Evolutionary conservation across 345 rosid genomes (phyloP), one percentile per base, ranked within the genome.

Genomic region (Arabis alpina): DNA sequence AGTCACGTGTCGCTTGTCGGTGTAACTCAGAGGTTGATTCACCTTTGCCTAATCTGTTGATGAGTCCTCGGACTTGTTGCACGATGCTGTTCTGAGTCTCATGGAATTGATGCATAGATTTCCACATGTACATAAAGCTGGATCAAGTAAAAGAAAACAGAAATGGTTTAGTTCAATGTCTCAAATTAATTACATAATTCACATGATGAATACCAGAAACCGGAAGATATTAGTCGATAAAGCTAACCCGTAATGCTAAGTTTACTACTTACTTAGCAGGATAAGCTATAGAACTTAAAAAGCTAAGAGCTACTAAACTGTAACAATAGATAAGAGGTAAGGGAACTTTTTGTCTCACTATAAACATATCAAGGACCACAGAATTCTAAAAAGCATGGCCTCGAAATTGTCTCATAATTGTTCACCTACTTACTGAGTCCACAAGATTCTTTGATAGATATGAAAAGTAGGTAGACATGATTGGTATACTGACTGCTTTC

Each of bases 71-170:
- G 12, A 91, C 97, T 81, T 93, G 98, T 81, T 91, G 95, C 66
- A 93, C 97, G 12, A 91, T 86, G 80, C 75, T 74, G 72, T 73
- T 88, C 80, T 93, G 97, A 60, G 86, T 76, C 78, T 93, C 95
- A 49, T 93, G 98, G 81, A 68, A 84, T 56, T 87, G 90, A 68
- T 93, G 82, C 98, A 91, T 91, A 5, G 89, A 80, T 72, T 64
- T 86, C 98, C 98, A 93, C 98, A 93, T 87, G 78, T 89, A 89
- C 98, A 88, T 89, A 71, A 87, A 86, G 78, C 98, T 93, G 91
- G 78, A 84, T 57, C 48, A 37, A 39, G 63, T 40, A 0, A 34
- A 52, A 58, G 13, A 42, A 14, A 53, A 27, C 14, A 50, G 28
- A 42, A 8, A 68, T 1, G 23, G 44, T 19, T 57, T 6, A 58